Base-by-base conservation (phyloP, 1,284 basidiomycete species). In the Polyporus tsugae region DNA sequence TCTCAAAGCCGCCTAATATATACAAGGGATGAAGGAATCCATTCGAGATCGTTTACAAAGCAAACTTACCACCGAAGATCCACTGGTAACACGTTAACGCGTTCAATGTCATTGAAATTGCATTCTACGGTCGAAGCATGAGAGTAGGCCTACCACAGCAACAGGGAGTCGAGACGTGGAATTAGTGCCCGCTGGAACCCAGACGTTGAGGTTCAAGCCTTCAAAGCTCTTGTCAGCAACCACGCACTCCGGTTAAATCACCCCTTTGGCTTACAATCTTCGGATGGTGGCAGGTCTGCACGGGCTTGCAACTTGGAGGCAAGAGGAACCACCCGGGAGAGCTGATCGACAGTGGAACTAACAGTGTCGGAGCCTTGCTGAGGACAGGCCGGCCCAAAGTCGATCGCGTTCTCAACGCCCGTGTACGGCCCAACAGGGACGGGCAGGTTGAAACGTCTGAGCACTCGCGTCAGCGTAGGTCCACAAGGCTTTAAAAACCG, bases 41-140 rank as follows among this genome's bases (percentile, higher is more conserved):
- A 55, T 29, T 19, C 44, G 25, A 63, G 6, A 66, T 41, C 13
- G 29, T n/a, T n/a, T 46, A n/a, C 2, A 13, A 42, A 13, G 17
- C n/a, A 5, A 5, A 79, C 78, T 67, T 73, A 87, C 82, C 87
- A 73, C 87, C 87, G 64, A 80, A 86, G 42, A 89, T 85, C 85
- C 86, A 88, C 86, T 88, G 63, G 11, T 6, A 25, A 36, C 4
- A 39, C 41, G 9, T 25, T 25, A 10, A 49, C 10, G 22, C 22
- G 19, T 41, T 33, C 42, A 35, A n/a, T 39, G 15, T 63, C 15
- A 38, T 22, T 0, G 13, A 7, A 4, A 7, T 9, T 52, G 25
- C 2, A 22, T 42, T 35, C 7, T 46, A 38, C 5, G 19, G 35
- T 4, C 1, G 35, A 29, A 35, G 7, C 1, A 33, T 4, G 4